Evolutionary conservation across 2,329 filamentous ascomycete species (phyloP).

Genomic region (Xylariaceae sp.): DNA sequence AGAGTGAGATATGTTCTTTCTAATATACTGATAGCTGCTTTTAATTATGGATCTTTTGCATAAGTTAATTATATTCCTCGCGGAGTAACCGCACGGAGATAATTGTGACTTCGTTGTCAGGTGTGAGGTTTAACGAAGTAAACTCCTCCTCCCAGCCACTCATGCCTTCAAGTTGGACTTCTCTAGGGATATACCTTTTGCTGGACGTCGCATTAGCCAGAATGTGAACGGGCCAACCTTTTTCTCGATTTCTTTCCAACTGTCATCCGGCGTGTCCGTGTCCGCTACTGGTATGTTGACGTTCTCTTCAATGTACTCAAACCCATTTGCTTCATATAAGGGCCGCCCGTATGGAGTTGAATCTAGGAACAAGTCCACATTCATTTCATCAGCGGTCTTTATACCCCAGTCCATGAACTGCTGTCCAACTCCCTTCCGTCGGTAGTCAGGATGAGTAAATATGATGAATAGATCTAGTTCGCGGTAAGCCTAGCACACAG

Average conservation of each 20-base stretch:
- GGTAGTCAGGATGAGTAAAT: constrained; percentile 36
- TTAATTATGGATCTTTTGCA: too few species aligned
- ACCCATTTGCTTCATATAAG: constrained; percentile 33
- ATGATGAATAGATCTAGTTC: constrained; percentile 34
- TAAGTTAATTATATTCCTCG: too few species aligned
- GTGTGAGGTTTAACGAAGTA: too few species aligned
- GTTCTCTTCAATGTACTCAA: constrained; percentile 34
- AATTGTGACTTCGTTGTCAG: too few species aligned
- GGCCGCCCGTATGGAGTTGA: constrained; percentile 30
- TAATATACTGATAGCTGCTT: too few species aligned
- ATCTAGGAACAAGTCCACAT: constrained; percentile 36
- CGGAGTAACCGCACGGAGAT: too few species aligned
- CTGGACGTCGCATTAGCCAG: constrained; percentile 25
- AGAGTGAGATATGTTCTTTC: too few species aligned
- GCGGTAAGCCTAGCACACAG: background rate
- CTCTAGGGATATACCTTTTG: too few species aligned
- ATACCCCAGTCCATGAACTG: constrained; percentile 37
- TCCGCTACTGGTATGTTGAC: constrained; percentile 24
- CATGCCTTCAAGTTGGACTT: too few species aligned
- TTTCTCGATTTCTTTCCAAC: constrained; percentile 43
- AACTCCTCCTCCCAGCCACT: too few species aligned
- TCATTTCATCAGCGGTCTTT: constrained; percentile 32
- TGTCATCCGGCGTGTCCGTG: constrained; percentile 31
- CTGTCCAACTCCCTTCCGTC: constrained; percentile 32
- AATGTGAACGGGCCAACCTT: constrained; percentile 46